Percentiles rank a stretch among this genome's conserved stretches.
Conservation (phyloP, 192 early-diverging fungal genomes). For the Coemansia nantahalensis region DNA sequence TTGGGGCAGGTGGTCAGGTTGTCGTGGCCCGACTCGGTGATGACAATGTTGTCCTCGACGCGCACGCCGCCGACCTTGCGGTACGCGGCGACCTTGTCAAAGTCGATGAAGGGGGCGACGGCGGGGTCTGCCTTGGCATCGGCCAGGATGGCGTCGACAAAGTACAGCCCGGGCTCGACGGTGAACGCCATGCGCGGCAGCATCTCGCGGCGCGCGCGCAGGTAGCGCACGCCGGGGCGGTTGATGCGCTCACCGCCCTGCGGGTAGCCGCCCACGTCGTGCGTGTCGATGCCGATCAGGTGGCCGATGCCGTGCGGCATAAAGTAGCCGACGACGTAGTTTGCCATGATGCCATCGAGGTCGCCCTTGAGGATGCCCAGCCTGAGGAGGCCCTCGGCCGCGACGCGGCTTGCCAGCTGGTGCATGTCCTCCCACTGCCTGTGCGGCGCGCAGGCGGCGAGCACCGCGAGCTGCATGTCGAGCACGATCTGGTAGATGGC, state of each 20-base stretch:
- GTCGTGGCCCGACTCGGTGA: conserved; percentile 71
- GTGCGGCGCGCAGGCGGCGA: conserved; percentile 62
- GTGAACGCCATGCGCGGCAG: conserved; percentile 83
- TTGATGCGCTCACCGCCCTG: conserved; percentile 66
- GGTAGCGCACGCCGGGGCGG: conserved; percentile 67
- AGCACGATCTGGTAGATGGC: conserved; percentile 81
- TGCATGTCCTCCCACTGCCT: conserved; percentile 89
- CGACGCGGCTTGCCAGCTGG: conserved; percentile 64
- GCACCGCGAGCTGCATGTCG: conserved; percentile 75
- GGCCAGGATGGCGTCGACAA: conserved; percentile 77
- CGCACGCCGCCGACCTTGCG: conserved; percentile 86
- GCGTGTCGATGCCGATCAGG: conserved; percentile 84
- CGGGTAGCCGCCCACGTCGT: conserved; percentile 80
- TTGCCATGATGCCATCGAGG: conserved; percentile 56
- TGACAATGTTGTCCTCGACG: conserved; percentile 88
- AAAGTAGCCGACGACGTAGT: conserved; percentile 74
- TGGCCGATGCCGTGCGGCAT: conserved; percentile 94
- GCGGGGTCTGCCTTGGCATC: conserved; percentile 58
- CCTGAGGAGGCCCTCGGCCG: conserved; percentile 55
- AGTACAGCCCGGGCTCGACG: conserved; percentile 93
- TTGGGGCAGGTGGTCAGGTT: conserved; percentile 86
- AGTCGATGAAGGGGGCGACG: conserved; percentile 62
- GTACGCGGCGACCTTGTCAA: conserved; percentile 64
- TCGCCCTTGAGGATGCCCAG: conserved; percentile 72
- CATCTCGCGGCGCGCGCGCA: conserved; percentile 74